These are phyloP conservation scores for Exutisphaerella laricina DNA, from an alignment of 2,329 filamentous ascomycete genomes.

Conservation along the genomic window DNA sequence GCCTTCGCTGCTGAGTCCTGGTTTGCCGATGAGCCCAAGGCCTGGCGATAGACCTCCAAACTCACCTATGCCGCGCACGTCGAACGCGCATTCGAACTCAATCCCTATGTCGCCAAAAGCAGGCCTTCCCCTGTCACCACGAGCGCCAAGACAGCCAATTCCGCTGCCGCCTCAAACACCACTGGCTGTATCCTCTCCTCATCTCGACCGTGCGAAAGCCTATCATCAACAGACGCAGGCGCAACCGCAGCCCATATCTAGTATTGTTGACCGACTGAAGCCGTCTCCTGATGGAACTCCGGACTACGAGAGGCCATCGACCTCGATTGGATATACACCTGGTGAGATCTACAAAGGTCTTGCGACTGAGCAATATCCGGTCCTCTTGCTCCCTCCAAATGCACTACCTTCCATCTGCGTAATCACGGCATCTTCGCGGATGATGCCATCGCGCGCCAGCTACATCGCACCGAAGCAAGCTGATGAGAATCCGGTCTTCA, in stretches of 20 bases:
- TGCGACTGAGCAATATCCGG: slow-evolving; percentile 78
- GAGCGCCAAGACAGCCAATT: slow-evolving; percentile 66
- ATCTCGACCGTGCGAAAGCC: slow-evolving; percentile 36
- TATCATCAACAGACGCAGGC: slow-evolving; percentile 28
- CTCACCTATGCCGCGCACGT: slow-evolving; percentile 54
- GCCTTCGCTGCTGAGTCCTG: slow-evolving; percentile 51
- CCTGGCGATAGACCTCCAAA: slow-evolving; percentile 55
- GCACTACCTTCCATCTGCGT: slow-evolving; percentile 80
- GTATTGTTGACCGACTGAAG: slow-evolving; percentile 22
- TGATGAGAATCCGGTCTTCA: slow-evolving; percentile 93
- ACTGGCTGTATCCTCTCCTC: slow-evolving; percentile 54
- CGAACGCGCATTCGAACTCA: slow-evolving; percentile 53
- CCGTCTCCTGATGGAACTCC: slow-evolving; percentile 22
- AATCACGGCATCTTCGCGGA: slow-evolving; percentile 85
- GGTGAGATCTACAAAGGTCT: slow-evolving; percentile 67
- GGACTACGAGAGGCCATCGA: slow-evolving; percentile 25
- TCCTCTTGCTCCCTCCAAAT: slow-evolving; percentile 79
- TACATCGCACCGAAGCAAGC: slow-evolving; percentile 71
- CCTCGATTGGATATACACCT: slow-evolving; percentile 25
- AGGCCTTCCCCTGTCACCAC: slow-evolving; percentile 60
- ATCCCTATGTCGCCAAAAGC: slow-evolving; percentile 63
- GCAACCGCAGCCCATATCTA: slow-evolving; percentile 14
- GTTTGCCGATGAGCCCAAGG: slow-evolving; percentile 57
- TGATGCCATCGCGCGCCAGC: slow-evolving; percentile 85
- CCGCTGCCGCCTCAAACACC: slow-evolving; percentile 66